Base-by-base conservation (phyloP, 2,329 filamentous ascomycete species). In the Fusarium metavorans region DNA sequence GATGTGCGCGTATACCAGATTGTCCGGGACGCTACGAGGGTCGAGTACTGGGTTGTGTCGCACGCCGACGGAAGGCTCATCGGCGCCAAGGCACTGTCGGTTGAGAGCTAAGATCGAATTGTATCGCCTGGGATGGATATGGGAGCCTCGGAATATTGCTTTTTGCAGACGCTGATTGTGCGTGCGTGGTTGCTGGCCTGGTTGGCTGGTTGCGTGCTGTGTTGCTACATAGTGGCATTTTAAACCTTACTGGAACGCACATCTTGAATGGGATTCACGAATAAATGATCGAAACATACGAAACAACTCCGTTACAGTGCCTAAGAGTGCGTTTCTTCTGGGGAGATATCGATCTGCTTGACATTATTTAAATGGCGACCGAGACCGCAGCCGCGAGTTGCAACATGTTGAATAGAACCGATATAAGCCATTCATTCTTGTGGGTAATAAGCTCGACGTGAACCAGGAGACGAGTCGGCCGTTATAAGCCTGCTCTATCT, bases 1-100 rank as follows among this genome's bases (percentile, higher is more conserved):
- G 92, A 94, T 73, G 89, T 96, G 62, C 90, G 92, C 80, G 91
- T 97, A 25, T 98, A 97, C 79, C 87, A 89, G 63, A 90, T 97
- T 10, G 85, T 87, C 68, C 86, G 90, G 77, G 91, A 89, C 52
- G 85, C 86, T 14, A 90, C 91, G 30, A 88, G 92, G 80, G 87
- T 88, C 16, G 94, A 97, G 84, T 97, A 97, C 83, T 98, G 92
- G 88, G 85, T 98, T 68, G 85, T 98, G 81, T 93, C 76, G 88
- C 92, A 78, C 84, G 84, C 88, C 60, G 88, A 87, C 14, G 88
- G 87, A 20, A 89, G 87, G 83, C 79, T 98, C 69, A 91, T 98
- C 9, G 95, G 95, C 16, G 87, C 93, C 66, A 96, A 94, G 87
- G 94, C 92, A 13, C 85, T 94, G 83, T 90, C 92, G 30, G 87